Evolutionary conservation across 768 basidiomycete species (phyloP), one percentile per base, ranked within the genome.

Genomic region (Stropharia rugosoannulata): DNA sequence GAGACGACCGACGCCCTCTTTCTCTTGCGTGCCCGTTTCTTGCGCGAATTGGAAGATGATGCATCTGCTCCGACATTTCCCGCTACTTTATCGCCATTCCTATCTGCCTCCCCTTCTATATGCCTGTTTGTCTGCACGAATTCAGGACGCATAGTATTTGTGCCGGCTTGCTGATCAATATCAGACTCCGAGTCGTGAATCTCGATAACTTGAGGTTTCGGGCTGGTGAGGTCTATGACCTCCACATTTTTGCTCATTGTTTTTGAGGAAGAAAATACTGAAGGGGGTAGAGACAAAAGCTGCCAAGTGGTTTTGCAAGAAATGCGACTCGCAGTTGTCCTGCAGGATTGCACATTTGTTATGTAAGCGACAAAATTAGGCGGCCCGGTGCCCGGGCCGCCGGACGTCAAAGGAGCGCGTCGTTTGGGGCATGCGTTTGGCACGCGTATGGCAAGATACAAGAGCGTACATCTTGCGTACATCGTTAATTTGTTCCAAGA

Each of bases 221-320:
- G 54, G 39, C 46, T 55, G 11, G 54, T 55, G 18, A 55, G 54
- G 45, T 55, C 54, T 18, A 55, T 55, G 32, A 55, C 41, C 42
- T 55, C 54, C 32, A 25, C 47, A 22, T 27, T 12, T 19, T 19
- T 39, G 9, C 45, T 18, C 45, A 55, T 47, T 11, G 22, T 46
- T 52, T 40, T 51, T 35, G 12, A 19, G 49, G 37, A 10, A 22
- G 6, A 32, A 19, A 5, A 7, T 7, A 19, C 25, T n/a, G 36
- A 19, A 39, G 49, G 13, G 49, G 49, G 38, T 22, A 40, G 15
- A 16, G 8, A 9, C 22, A 41, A 41, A 6, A 13, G 18, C 29
- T 49, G 48, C 18, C 36, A 49, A 36, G 48, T 25, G 49, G 49
- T 41, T 51, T 25, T 12, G 48, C 37, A 19, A 38, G 48, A 37